Base-by-base conservation (phyloP, 176 grass and related monocot species). In the Cenchrus americanus region DNA sequence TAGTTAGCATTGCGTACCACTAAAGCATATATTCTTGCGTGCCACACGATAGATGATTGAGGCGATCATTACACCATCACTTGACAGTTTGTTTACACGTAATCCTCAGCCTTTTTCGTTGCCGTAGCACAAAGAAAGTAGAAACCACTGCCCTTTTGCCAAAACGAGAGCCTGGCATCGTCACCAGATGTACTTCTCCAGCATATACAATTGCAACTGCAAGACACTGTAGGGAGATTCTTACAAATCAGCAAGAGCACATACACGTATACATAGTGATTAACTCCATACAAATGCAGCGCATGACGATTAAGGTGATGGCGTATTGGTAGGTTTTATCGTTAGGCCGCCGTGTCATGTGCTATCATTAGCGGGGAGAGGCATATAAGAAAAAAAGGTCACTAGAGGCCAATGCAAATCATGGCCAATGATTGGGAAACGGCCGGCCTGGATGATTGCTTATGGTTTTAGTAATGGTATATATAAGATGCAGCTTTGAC, bases 391-490 rank as follows among this genome's bases (percentile, higher is more conserved):
- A 81, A 87, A 81, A 81, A 83, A 80, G 14, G 66, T 69, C 52
- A 61, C 84, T 80, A 84, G 69, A 79, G 80, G 69, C 84, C 89
- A 87, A 80, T 47, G n/a, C 44, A 87, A 87, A 90, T 84, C 85
- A 84, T 87, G 62, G 3, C 76, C 61, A 80, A 90, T 87, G 84
- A 90, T 90, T 84, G 80, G 69, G 75, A 69, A 52, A 21, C 27
- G 66, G 66, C 64, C 66, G 27, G 88, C 78, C 71, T 11, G 5
- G 49, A 90, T 81, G 77, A 85, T 89, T 76, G 64, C 44, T 48
- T 12, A 22, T 17, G 27, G 19, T 67, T 68, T 34, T 61, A 63
- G 18, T 61, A 49, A 34, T 83, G 57, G 10, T 14, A 59, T 59
- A 58, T 7, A 49, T 14, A 57, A 24, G 57, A 52, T 68, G 27